Conservation (phyloP, 805 yeast species). For the Osmozyma mogii region DNA sequence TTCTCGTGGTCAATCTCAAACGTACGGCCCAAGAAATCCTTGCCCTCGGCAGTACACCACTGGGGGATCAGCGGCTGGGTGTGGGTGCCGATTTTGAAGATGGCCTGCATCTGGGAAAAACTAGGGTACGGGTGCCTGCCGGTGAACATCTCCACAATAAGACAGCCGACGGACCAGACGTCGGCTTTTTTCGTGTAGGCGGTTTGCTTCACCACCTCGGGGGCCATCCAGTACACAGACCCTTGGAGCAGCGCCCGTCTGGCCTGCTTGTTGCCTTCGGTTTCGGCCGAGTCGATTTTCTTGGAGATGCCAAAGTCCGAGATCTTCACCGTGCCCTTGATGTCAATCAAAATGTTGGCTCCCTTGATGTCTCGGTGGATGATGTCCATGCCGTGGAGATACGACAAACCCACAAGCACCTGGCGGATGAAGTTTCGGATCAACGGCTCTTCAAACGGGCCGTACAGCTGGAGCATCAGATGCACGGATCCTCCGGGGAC, state of each 20-base stretch:
- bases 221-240: slow-evolving; percentile 88
- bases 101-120: slow-evolving; percentile 93
- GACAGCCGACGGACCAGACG: slow-evolving; percentile 95
- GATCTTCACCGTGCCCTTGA: slow-evolving; percentile 73
- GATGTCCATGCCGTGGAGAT: slow-evolving; percentile 66
- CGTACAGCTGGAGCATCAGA: slow-evolving; percentile 61
- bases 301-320: slow-evolving; percentile 81
- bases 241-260: slow-evolving; percentile 84
- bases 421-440: slow-evolving; percentile 68
- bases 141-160: slow-evolving; percentile 90
- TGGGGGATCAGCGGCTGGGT: slow-evolving; percentile 74
- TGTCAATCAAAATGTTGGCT: slow-evolving; percentile 76
- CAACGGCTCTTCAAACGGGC: slow-evolving; percentile 73
- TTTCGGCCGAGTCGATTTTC: slow-evolving; percentile 19
- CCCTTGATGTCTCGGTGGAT: slow-evolving; percentile 87
- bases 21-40: slow-evolving; percentile 54
- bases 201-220: slow-evolving; percentile 92
- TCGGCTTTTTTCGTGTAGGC: slow-evolving; percentile 90
- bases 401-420: slow-evolving; percentile 65
- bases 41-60: slow-evolving; percentile 61
- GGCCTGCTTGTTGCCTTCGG: slow-evolving; percentile 19
- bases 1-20: slow-evolving; percentile 68
- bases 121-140: slow-evolving; percentile 96
- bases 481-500: slow-evolving; percentile 46
- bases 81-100: slow-evolving; percentile 85